These are phyloP conservation scores for Piromyces finnis DNA, from an alignment of 192 early-diverging fungal genomes.

Conservation along the genomic window DNA sequence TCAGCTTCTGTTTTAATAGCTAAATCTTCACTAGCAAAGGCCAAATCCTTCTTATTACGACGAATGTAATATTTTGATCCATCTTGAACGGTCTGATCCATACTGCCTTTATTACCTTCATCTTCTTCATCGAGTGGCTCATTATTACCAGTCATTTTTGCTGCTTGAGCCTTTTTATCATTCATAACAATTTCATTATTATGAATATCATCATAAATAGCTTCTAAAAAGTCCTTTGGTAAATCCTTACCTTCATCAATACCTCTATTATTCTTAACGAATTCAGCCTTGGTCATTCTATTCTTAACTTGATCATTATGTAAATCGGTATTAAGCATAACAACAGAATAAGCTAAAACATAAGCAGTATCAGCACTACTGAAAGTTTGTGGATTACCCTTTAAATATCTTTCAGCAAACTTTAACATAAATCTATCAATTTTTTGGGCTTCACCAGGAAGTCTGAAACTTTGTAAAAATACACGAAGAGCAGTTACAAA, in stretches of 20 bases:
- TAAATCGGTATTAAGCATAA: slow-evolving; percentile 88
- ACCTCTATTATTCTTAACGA: slow-evolving; percentile 81
- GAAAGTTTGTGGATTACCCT: slow-evolving; percentile 64
- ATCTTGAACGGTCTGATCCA: not conserved
- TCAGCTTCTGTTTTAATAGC: not conserved
- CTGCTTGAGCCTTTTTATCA: slow-evolving; percentile 51
- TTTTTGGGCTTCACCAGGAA: slow-evolving; percentile 89
- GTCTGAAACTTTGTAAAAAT: slow-evolving; percentile 74
- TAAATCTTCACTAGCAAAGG: slow-evolving; percentile 10
- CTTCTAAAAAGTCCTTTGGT: slow-evolving; percentile 43
- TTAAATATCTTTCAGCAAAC: slow-evolving; percentile 80
- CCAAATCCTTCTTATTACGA: slow-evolving; percentile 4
- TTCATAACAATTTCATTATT: slow-evolving; percentile 83
- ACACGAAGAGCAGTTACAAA: slow-evolving; percentile 66
- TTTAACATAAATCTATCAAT: slow-evolving; percentile 97
- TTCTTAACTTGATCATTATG: slow-evolving; percentile 71
- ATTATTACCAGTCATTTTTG: slow-evolving; percentile 25
- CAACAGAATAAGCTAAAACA: slow-evolving; percentile 76
- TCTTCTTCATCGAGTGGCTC: slow-evolving; percentile 12
- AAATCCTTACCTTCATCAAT: slow-evolving; percentile 76
- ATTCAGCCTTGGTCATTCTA: slow-evolving; percentile 71
- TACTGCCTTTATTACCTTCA: slow-evolving; percentile 14
- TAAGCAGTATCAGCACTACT: slow-evolving; percentile 84
- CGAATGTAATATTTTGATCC: not conserved
- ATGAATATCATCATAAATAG: slow-evolving; percentile 67